These are phyloP conservation scores for Pseudogymnoascus sp. DNA, from an alignment of 2,329 filamentous ascomycete genomes.

Conservation along the genomic window DNA sequence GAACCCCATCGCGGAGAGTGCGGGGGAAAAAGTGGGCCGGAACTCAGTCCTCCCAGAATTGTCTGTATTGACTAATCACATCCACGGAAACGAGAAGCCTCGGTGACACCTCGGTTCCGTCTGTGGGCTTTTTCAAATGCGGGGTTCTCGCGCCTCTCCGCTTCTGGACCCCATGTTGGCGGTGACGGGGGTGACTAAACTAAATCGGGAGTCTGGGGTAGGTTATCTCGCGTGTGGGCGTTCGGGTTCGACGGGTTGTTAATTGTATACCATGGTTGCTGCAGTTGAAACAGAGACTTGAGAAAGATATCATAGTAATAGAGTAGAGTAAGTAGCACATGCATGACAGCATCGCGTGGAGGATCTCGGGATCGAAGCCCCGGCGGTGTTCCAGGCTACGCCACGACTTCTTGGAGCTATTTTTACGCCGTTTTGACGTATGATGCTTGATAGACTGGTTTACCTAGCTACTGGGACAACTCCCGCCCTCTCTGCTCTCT, in stretches of 20 bases:
- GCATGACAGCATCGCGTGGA: background rate
- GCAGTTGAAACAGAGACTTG: background rate
- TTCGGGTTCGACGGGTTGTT: background rate
- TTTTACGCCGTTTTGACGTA: background rate
- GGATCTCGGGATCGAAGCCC: background rate
- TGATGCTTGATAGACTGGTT: background rate
- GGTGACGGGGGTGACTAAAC: background rate
- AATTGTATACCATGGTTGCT: background rate
- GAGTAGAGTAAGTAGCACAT: background rate
- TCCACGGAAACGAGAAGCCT: background rate
- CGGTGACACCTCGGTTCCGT: background rate
- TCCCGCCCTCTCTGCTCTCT: background rate
- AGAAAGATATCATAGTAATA: background rate
- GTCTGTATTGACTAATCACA: background rate
- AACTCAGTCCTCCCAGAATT: background rate
- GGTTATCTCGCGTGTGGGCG: background rate
- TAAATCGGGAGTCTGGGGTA: background rate
- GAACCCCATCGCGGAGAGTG: background rate
- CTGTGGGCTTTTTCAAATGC: background rate
- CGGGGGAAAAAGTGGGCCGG: background rate
- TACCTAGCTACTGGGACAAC: background rate
- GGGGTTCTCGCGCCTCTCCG: background rate
- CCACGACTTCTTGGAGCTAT: background rate
- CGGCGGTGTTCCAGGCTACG: background rate
- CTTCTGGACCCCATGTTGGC: background rate